Percentiles rank a stretch among this genome's conserved stretches.
These are phyloP conservation scores for Cryptococcus floricola DNA, from an alignment of 1,284 basidiomycete genomes.

Conservation along the genomic window DNA sequence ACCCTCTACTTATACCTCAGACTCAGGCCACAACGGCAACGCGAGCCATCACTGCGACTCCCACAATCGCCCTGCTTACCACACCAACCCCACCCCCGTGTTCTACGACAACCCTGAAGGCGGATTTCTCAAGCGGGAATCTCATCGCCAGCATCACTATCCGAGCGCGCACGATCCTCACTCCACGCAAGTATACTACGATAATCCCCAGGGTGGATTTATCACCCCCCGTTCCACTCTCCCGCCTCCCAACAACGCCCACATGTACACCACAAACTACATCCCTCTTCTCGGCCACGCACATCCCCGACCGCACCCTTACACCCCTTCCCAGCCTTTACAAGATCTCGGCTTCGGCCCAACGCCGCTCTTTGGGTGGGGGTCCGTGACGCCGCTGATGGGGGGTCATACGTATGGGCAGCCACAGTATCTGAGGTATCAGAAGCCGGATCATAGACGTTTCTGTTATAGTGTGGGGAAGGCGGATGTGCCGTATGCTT, in stretches of 20 bases:
- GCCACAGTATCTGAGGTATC: constrained; percentile 18
- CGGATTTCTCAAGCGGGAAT: background rate
- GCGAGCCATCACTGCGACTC: no score
- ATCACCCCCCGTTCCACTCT: background rate
- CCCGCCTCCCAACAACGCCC: background rate
- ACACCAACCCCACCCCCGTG: background rate
- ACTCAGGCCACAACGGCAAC: no score
- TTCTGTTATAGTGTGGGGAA: constrained; percentile 36
- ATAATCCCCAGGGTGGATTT: background rate
- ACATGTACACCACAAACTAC: background rate
- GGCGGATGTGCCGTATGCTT: constrained; percentile 31
- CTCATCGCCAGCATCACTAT: background rate
- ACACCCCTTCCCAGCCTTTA: constrained; percentile 12
- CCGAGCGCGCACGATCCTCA: background rate
- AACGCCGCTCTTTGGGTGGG: constrained; percentile 32
- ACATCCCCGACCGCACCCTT: constrained; percentile 13
- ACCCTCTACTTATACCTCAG: no score
- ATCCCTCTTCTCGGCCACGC: background rate
- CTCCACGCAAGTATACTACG: background rate
- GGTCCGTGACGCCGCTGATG: constrained; percentile 12
- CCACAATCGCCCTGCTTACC: background rate
- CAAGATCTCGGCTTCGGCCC: constrained; percentile 26
- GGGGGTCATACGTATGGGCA: constrained; percentile 25
- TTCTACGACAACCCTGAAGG: background rate
- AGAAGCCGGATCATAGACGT: constrained; percentile 32